Evolutionary conservation across 768 basidiomycete species (phyloP), one percentile per base, ranked within the genome.

Genomic region (Melanogaster broomeanus): DNA sequence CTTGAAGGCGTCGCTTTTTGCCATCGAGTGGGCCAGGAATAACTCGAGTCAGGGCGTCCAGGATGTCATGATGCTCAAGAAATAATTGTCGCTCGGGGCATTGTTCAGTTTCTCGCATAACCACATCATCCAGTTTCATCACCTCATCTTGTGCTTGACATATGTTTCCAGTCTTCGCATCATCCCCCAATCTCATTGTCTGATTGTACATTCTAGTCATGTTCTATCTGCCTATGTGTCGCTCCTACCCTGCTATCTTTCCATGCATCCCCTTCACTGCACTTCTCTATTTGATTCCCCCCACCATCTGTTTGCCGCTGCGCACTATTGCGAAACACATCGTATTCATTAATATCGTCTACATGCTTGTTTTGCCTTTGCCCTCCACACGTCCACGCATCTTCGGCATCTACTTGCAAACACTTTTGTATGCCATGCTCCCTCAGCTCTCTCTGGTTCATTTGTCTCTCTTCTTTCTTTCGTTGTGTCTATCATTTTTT

Each of bases 1-100:
- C 82, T 84, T 98, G 68, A 93, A 96, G 72, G 96, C 89, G 27
- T 86, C 88, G 18, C 69, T 81, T 34, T 91, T 84, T 63, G 89
- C 89, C 38, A 77, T 88, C 63, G 80, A 87, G 49, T 89, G 86
- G 86, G 87, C 88, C 39, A 81, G 75, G 59, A 71, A 67, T 35
- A 77, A 83, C 65, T 58, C 74, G 60, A 67, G 62, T 45, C 74
- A 62, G 50, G 70, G 71, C 61, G 65, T 43, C 59, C 64, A 67
- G 47, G 66, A 61, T 39, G 50, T 50, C 33, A 56, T 62, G 57
- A 54, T 69, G 63, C 61, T 56, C 61, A 69, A 67, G 59, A 69
- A 67, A 57, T 67, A 57, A 63, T 41, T 53, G 39, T 44, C 48
- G 24, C 40, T 57, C 56, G 16, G 30, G 48, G 54, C 54, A 48